Conservation (phyloP, 495 filamentous ascomycete genomes). For the Neurospora terricola region DNA sequence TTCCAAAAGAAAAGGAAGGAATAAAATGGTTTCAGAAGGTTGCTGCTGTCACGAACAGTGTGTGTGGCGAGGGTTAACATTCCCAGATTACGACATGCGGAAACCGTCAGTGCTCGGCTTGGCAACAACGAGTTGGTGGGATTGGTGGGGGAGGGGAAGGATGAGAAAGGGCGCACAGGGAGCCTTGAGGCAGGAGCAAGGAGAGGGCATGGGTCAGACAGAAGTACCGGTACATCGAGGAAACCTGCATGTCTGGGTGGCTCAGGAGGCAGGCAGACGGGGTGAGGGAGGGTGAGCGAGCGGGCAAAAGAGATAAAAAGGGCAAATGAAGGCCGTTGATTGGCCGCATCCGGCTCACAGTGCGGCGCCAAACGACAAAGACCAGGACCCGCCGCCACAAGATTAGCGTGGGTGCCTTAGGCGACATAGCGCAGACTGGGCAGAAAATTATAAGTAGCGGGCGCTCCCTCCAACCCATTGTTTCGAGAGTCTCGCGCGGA, state of each 20-base stretch:
- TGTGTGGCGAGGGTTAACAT: background rate
- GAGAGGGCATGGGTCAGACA: background rate
- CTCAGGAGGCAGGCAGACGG: constrained; percentile 12
- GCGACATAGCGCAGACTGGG: constrained; percentile 7
- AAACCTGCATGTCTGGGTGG: constrained; percentile 11
- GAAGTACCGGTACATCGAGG: constrained; percentile 23
- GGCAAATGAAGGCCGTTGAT: constrained; percentile 9
- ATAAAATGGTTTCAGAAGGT: background rate
- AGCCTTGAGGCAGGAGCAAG: background rate
- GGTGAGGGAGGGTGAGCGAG: constrained; percentile 5
- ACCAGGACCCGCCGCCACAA: constrained; percentile 22
- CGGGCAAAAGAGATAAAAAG: constrained; percentile 19
- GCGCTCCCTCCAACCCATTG: constrained; percentile 34
- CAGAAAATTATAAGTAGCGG: constrained; percentile 40
- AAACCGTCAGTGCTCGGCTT: background rate
- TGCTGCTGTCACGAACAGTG: background rate
- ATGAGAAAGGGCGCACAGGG: background rate
- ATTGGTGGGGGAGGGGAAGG: background rate
- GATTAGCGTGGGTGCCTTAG: constrained; percentile 25
- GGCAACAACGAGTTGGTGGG: background rate
- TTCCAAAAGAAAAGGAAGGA: background rate
- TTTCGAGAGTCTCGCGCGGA: constrained; percentile 37
- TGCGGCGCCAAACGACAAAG: constrained; percentile 18
- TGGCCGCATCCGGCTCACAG: constrained; percentile 10
- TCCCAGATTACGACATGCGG: background rate